phyloP scores from a whole-genome alignment of 2,329 filamentous ascomycete genomes.

The Grosmannia penicillata region DNA sequence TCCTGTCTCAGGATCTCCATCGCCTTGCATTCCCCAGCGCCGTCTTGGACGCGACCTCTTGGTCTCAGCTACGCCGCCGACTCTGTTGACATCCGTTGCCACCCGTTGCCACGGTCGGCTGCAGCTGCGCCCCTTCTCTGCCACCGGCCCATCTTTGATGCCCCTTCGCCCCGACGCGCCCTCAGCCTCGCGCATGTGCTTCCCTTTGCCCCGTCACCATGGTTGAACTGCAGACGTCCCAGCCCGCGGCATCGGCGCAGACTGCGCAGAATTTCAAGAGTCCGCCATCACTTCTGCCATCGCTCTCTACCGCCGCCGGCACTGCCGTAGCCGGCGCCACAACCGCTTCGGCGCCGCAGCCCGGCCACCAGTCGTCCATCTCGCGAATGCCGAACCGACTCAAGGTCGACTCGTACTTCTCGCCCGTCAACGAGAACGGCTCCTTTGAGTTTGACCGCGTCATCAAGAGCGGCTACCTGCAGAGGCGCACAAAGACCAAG shows the following conservation, averaged over 20 bases:
- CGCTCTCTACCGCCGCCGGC: too few relatives aligned
- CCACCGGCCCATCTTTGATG: neutral
- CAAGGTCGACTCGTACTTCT: conserved; percentile 47
- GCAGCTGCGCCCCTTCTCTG: neutral
- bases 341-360: conserved; percentile 1
- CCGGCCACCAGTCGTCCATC: conserved; percentile 12
- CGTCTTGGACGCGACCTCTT: too few relatives aligned
- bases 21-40: too few relatives aligned
- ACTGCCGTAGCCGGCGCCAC: too few relatives aligned
- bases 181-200: too few relatives aligned
- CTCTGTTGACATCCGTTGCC: too few relatives aligned
- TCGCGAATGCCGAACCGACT: conserved; percentile 26
- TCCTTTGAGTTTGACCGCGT: conserved; percentile 94
- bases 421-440: conserved; percentile 84
- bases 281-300: neutral
- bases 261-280: conserved; percentile 6
- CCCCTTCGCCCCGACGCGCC: too few relatives aligned
- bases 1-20: too few relatives aligned
- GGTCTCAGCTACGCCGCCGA: too few relatives aligned
- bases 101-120: too few relatives aligned
- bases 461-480: conserved; percentile 73
- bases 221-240: conserved; percentile 14
- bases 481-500: conserved; percentile 91
- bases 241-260: conserved; percentile 11
- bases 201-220: conserved; percentile 6